Evolutionary conservation across 1,139 yeast species (phyloP).

Genomic region (Protomyces lactucae-debilis): DNA sequence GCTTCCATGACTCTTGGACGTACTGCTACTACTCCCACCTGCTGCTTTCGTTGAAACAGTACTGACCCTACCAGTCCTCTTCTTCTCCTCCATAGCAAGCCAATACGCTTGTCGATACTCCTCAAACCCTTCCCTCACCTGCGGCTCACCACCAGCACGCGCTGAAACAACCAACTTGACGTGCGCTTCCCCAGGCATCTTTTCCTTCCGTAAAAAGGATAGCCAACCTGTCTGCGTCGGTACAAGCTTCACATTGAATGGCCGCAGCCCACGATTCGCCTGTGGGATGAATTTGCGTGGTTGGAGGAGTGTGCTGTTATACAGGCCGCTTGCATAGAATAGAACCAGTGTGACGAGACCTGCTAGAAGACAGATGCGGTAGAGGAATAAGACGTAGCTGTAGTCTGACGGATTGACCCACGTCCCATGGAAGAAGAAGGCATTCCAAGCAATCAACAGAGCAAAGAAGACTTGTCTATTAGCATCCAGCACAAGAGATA

Average conservation of each 20-base stretch:
- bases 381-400: constrained; percentile 22
- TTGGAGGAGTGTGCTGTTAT: constrained; percentile 19
- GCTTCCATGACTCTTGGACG: no score
- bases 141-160: constrained; percentile 5
- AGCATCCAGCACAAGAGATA: neutral
- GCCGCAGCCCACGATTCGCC: constrained; percentile 27
- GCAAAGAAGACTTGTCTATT: constrained; percentile 15
- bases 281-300: constrained; percentile 28
- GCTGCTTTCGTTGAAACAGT: no score
- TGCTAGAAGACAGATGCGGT: constrained; percentile 18
- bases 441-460: constrained; percentile 20
- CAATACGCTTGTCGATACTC: constrained; percentile 17
- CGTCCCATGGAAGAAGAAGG: constrained; percentile 7
- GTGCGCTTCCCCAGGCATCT: constrained; percentile 6
- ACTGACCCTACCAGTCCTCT: no score
- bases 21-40: no score
- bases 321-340: constrained; percentile 26
- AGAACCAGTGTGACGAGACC: constrained; percentile 25
- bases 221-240: constrained; percentile 19
- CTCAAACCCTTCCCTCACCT: constrained; percentile 22
- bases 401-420: constrained; percentile 8
- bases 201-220: neutral
- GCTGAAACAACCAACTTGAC: constrained; percentile 17
- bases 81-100: constrained; percentile 15
- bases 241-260: constrained; percentile 25